Evolutionary conservation across 306 rosid genomes (phyloP), one percentile per base, ranked within the genome.

Genomic region (Oemleria cerasiformis): DNA sequence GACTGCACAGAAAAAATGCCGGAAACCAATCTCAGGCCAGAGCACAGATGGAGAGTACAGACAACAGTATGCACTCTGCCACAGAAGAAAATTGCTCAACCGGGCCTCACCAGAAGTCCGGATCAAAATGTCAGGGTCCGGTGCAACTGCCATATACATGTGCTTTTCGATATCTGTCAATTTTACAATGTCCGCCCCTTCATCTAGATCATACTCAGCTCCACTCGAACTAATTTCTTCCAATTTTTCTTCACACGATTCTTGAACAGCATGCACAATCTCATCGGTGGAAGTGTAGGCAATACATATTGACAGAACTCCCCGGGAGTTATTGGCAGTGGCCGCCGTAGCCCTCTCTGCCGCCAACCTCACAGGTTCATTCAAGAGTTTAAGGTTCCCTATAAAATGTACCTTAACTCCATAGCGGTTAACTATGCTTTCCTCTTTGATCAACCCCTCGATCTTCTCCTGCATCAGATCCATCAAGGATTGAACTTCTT

Each of bases 11-110:
- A 80, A 12, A 23, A 83, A 70, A 73, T 79, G 82, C 70, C 76
- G 40, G 19, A 83, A 66, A n/a, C 81, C 84, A 77, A 80, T 80
- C 68, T 83, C 87, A 5, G 82, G 84, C 87, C 84, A 84, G n/a
- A 77, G 77, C 50, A 63, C 74, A 4, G 78, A 62, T 1, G 84
- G 78, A 20, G 84, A 80, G 76, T 80, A 84, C 65, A 80, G 63
- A 73, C 53, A 74, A 67, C 80, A 68, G 43, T 5, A 56, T 36
- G 75, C 65, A 63, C 73, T 81, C 77, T 84, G 88, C 88, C 84
- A 81, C 58, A 84, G 68, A 62, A 81, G 88, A 71, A 81, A 84
- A 76, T 84, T 84, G 78, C 88, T 84, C 66, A 79, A 44, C 16
- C 83, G 77, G 8, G 75, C 63, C 84, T 79, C 89, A 17, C 84